Conservation (phyloP, 495 filamentous ascomycete species). For the Neurospora sp. region DNA sequence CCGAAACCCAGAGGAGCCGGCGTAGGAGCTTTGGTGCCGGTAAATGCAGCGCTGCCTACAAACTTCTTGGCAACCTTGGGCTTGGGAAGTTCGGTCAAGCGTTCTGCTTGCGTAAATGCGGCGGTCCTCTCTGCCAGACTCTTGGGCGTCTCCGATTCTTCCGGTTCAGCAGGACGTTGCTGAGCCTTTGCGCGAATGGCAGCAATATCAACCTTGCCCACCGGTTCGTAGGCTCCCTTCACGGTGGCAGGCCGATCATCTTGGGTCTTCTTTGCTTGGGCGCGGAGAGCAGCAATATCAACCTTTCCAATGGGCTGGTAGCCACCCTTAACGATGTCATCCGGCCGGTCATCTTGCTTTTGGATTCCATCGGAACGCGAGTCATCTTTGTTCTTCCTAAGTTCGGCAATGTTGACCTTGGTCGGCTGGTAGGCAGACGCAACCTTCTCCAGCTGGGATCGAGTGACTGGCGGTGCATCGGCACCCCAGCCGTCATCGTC, state of each 20-base stretch:
- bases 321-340: conserved; percentile 71
- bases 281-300: conserved; percentile 81
- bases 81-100: conserved; percentile 81
- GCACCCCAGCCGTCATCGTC: conserved; percentile 82
- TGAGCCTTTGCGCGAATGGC: conserved; percentile 78
- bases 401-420: conserved; percentile 76
- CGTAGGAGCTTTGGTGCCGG: conserved; percentile 79
- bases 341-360: conserved; percentile 27
- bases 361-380: conserved; percentile 39
- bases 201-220: conserved; percentile 91
- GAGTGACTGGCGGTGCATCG: conserved; percentile 84
- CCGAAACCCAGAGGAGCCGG: conserved; percentile 54
- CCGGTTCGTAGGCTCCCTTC: conserved; percentile 85
- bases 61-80: conserved; percentile 90
- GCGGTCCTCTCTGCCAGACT: conserved; percentile 57
- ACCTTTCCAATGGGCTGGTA: conserved; percentile 96
- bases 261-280: conserved; percentile 57
- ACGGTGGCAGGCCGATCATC: conserved; percentile 75
- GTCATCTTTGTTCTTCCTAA: conserved; percentile 57
- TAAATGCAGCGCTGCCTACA: conserved; percentile 58
- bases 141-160: conserved; percentile 37
- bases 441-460: conserved; percentile 87
- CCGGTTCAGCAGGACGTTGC: conserved; percentile 39
- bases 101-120: conserved; percentile 59
- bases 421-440: conserved; percentile 86